A percentile compares a stretch with the other conserved stretches of the same genome.
These are phyloP conservation scores for Didymella sp. DNA, from an alignment of 2,329 filamentous ascomycete genomes.

Conservation along the genomic window DNA sequence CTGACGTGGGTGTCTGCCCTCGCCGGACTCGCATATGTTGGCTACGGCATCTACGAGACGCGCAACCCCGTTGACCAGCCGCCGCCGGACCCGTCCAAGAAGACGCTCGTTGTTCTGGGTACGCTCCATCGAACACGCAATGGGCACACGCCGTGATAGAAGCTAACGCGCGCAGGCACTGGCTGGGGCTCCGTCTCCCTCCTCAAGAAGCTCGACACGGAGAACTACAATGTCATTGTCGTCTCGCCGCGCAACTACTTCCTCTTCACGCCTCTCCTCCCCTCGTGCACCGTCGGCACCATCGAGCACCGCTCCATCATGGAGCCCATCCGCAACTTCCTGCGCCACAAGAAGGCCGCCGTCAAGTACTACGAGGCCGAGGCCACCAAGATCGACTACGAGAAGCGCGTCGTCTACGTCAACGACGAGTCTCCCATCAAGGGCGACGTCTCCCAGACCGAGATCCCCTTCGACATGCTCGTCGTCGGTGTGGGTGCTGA, in stretches of 20 bases:
- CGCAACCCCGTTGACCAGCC: conserved; percentile 82
- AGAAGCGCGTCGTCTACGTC: conserved; percentile 86
- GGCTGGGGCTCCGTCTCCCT: conserved; percentile 97
- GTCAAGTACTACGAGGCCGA: conserved; percentile 99
- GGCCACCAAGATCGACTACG: conserved; percentile 91
- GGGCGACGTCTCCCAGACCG: conserved; percentile 79
- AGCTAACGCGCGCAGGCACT: conserved; percentile 67
- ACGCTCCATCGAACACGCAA: conserved; percentile 38
- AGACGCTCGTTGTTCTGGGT: conserved; percentile 96
- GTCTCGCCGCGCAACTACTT: conserved; percentile 99
- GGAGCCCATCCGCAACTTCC: conserved; percentile 96
- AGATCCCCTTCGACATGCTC: conserved; percentile 97
- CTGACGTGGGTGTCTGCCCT: conserved; percentile 77
- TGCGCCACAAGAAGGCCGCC: conserved; percentile 89
- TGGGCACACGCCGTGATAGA: background rate
- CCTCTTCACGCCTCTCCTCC: conserved; percentile 96
- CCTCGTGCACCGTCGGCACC: conserved; percentile 94
- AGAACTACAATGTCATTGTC: conserved; percentile 98
- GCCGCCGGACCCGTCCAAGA: conserved; percentile 84
- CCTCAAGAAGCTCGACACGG: conserved; percentile 97
- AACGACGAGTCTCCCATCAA: conserved; percentile 93
- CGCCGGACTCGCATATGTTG: conserved; percentile 72
- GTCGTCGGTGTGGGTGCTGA: conserved; percentile 97
- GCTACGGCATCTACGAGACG: conserved; percentile 82
- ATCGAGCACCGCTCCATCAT: conserved; percentile 99